phyloP scores from a whole-genome alignment of 768 basidiomycete species.

The Rubroboletus satanas region DNA sequence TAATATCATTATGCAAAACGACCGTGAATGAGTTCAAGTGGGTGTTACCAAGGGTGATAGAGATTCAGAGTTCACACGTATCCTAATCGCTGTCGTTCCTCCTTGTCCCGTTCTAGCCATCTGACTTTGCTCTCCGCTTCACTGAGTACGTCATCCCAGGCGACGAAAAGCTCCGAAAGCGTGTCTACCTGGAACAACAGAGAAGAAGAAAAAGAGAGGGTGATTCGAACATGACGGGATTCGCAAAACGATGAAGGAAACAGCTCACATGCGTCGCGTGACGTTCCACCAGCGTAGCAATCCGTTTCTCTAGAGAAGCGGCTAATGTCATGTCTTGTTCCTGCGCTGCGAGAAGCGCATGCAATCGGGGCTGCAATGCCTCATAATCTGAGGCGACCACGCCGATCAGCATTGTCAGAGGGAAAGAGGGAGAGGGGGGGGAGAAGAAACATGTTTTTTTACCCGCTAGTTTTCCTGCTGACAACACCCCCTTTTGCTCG shows the following conservation, averaged over 20 bases:
- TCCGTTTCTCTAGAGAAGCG: slow-evolving; percentile 58
- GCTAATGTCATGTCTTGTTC: slow-evolving; percentile 57
- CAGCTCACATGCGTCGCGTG: slow-evolving; percentile 66
- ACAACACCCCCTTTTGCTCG: slow-evolving; percentile 65
- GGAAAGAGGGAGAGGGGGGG: too few relatives aligned
- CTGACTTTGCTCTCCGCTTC: slow-evolving; percentile 59
- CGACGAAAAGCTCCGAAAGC: slow-evolving; percentile 78
- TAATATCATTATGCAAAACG: slow-evolving; percentile 13
- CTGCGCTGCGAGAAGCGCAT: slow-evolving; percentile 52
- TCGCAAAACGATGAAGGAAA: not conserved
- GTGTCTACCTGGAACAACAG: slow-evolving; percentile 57
- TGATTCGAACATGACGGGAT: not conserved
- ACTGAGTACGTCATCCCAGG: slow-evolving; percentile 77
- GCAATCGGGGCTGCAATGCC: slow-evolving; percentile 63
- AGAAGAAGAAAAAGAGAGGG: not conserved
- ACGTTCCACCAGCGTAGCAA: slow-evolving; percentile 59
- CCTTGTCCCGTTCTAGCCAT: slow-evolving; percentile 56
- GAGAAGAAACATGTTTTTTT: not conserved
- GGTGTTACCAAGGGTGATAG: not conserved
- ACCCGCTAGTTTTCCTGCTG: slow-evolving; percentile 71
- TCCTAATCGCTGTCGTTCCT: slow-evolving; percentile 59
- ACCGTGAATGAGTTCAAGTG: not conserved
- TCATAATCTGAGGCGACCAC: slow-evolving; percentile 49
- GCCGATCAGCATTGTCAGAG: not conserved
- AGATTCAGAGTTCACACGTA: slow-evolving; percentile 36